Evolutionary conservation across 202 grass and related monocot genomes (phyloP).

Genomic region (Bolboschoenoplectus hybrid): DNA sequence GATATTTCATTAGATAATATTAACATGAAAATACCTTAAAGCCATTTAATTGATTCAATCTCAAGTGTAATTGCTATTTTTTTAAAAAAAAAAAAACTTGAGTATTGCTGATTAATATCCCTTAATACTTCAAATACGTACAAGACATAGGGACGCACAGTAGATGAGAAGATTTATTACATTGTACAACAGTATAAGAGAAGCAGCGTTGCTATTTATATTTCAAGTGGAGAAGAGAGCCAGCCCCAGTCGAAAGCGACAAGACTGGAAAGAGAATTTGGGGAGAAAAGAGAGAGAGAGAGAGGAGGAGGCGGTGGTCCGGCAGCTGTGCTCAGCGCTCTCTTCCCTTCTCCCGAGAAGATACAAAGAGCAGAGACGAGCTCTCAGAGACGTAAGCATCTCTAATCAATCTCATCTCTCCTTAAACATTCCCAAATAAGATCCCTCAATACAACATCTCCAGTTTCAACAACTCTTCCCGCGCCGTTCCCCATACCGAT

Average conservation of each 20-base stretch:
- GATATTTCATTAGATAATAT: background rate
- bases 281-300: slow-evolving; percentile 16
- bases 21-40: background rate
- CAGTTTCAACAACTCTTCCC: background rate
- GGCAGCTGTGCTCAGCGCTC: background rate
- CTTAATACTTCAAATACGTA: background rate
- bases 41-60: background rate
- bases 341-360: background rate
- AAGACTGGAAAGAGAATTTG: slow-evolving; percentile 30
- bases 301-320: slow-evolving; percentile 23
- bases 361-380: background rate
- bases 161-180: background rate
- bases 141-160: background rate
- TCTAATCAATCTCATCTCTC: slow-evolving; percentile 7
- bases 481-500: slow-evolving; percentile 18
- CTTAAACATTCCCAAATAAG: background rate
- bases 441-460: slow-evolving; percentile 6
- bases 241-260: slow-evolving; percentile 43
- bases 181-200: background rate
- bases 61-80: background rate
- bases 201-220: slow-evolving; percentile 30
- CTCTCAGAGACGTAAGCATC: slow-evolving; percentile 18
- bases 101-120: background rate
- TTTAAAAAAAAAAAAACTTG: background rate
- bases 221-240: slow-evolving; percentile 40